Conservation (phyloP, 495 filamentous ascomycete genomes). For the Lasiosphaeria miniovina region DNA sequence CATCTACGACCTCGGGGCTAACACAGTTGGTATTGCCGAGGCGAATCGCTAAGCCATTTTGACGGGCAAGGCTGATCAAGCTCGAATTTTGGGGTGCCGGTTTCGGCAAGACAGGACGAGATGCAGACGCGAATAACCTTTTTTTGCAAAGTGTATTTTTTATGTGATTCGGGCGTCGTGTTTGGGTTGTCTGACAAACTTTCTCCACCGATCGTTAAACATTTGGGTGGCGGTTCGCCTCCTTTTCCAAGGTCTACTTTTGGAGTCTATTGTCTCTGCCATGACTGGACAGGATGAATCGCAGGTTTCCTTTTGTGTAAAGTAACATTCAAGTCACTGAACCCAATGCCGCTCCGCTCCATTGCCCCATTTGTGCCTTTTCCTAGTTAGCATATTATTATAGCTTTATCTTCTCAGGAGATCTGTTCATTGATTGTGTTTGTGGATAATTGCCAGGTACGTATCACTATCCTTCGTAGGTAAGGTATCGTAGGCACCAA, state of each 20-base stretch:
- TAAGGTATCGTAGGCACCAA: too few relatives aligned
- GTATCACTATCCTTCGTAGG: too few relatives aligned
- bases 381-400: too few relatives aligned
- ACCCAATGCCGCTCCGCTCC: background rate
- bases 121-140: background rate
- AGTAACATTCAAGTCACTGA: slow-evolving; percentile 10
- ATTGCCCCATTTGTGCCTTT: background rate
- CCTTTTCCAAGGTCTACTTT: background rate
- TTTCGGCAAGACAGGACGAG: background rate
- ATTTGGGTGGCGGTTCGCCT: background rate
- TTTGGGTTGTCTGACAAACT: background rate
- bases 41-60: slow-evolving; percentile 51
- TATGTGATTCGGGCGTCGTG: slow-evolving; percentile 8
- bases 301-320: slow-evolving; percentile 18
- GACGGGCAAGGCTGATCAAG: background rate
- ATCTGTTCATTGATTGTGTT: too few relatives aligned
- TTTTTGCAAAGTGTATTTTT: slow-evolving; percentile 11
- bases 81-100: background rate
- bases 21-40: slow-evolving; percentile 82
- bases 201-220: background rate
- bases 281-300: slow-evolving; percentile 1
- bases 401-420: too few relatives aligned
- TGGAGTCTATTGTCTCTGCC: background rate
- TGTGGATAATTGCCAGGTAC: too few relatives aligned
- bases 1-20: slow-evolving; percentile 86